Percentiles rank a stretch among this genome's conserved stretches.
Evolutionary conservation across 177 flowering plant species (phyloP).

Genomic region (Vitis hybrid): DNA sequence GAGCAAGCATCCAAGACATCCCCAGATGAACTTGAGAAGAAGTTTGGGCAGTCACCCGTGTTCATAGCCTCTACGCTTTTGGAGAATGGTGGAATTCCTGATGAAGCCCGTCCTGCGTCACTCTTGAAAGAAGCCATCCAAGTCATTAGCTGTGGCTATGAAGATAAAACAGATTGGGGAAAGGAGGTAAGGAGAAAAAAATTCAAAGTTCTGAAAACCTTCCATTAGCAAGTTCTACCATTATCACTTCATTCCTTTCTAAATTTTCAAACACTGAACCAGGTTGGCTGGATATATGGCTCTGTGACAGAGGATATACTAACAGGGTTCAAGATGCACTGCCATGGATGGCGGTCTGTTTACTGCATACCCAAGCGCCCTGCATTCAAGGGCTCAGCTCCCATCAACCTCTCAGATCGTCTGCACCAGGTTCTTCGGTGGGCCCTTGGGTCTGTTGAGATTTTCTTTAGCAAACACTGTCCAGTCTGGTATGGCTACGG

Average conservation of each 20-base stretch:
- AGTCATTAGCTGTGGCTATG: slow-evolving; percentile 57
- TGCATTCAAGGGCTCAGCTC: slow-evolving; percentile 70
- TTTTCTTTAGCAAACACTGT: slow-evolving; percentile 56
- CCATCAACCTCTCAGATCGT: slow-evolving; percentile 60
- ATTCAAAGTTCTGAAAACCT: not conserved
- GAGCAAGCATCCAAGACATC: slow-evolving; percentile 20
- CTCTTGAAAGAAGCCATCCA: slow-evolving; percentile 49
- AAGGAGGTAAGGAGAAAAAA: slow-evolving; percentile 36
- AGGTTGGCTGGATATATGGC: slow-evolving; percentile 75
- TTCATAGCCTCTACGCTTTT: slow-evolving; percentile 37
- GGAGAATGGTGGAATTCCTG: slow-evolving; percentile 41
- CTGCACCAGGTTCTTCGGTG: slow-evolving; percentile 63
- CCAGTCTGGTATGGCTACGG: slow-evolving; percentile 70
- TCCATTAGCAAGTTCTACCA: not conserved
- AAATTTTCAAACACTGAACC: slow-evolving; percentile 1
- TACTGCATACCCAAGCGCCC: slow-evolving; percentile 68
- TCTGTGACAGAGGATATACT: slow-evolving; percentile 64
- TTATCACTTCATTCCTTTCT: not conserved
- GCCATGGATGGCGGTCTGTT: slow-evolving; percentile 71
- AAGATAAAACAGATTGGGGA: slow-evolving; percentile 60
- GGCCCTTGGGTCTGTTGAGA: slow-evolving; percentile 71
- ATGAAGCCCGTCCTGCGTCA: slow-evolving; percentile 26
- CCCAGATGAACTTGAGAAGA: slow-evolving; percentile 42
- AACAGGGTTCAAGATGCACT: slow-evolving; percentile 70
- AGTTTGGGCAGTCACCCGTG: slow-evolving; percentile 46